Evolutionary conservation across 441 rosid genomes (phyloP).

Genomic region (Omphalea diandra): DNA sequence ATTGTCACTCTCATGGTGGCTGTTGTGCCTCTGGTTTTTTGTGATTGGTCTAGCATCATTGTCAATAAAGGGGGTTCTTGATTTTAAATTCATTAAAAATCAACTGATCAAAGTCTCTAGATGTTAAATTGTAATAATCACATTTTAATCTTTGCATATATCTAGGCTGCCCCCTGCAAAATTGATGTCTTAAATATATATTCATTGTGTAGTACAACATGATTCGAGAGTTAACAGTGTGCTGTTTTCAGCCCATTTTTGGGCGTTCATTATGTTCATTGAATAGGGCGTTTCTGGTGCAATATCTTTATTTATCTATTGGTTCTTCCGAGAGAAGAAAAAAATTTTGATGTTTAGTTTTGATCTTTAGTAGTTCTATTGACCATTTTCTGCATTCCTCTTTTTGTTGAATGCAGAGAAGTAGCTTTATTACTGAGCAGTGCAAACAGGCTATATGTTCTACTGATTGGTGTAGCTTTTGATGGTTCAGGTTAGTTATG

Average conservation of each 20-base stretch:
- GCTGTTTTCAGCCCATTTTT: not conserved
- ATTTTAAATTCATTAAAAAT: not conserved
- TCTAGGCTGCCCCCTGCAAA: not conserved
- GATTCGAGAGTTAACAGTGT: not conserved
- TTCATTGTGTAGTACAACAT: not conserved
- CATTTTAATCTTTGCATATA: not conserved
- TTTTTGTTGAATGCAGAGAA: constrained; percentile 51
- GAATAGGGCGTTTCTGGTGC: not conserved
- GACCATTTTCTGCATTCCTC: not conserved
- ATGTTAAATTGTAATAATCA: not conserved
- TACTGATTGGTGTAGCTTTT: constrained; percentile 55
- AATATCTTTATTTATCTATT: not conserved
- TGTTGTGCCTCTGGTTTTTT: not conserved
- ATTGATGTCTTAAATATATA: not conserved
- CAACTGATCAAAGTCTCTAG: not conserved
- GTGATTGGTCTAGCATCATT: not conserved
- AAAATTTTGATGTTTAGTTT: not conserved
- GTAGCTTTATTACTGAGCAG: constrained; percentile 65
- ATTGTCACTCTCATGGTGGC: not conserved
- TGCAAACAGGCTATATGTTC: constrained; percentile 59
- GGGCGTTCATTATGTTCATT: not conserved
- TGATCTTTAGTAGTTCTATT: not conserved
- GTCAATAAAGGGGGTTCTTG: not conserved
- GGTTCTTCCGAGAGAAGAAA: not conserved
- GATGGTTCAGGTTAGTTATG: constrained; percentile 65